Conservation (phyloP, 345 rosid genomes). For the Pseudoturritis turrita region DNA sequence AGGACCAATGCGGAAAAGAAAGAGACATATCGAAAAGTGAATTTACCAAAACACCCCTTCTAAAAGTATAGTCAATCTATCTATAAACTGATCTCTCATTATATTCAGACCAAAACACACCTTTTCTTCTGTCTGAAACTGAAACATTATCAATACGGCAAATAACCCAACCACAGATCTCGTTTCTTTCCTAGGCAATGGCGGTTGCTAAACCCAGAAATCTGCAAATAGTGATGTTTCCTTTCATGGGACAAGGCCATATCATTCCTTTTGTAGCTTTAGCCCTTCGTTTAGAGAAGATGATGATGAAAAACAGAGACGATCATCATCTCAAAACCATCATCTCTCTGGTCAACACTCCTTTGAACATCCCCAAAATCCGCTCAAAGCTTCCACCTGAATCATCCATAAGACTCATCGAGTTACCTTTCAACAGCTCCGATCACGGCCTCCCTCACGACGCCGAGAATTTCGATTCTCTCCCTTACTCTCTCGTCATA, state of each 20-base stretch:
- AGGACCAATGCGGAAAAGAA: too few species aligned
- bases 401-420: constrained; percentile 49
- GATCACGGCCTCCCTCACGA: constrained; percentile 64
- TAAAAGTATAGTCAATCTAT: too few species aligned
- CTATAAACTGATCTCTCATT: not conserved
- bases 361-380: constrained; percentile 48
- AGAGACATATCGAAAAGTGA: too few species aligned
- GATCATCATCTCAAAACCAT: not conserved
- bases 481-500: constrained; percentile 56
- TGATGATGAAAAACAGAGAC: constrained; percentile 1
- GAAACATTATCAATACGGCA: not conserved
- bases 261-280: constrained; percentile 68
- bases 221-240: constrained; percentile 51
- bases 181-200: not conserved
- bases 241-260: constrained; percentile 87
- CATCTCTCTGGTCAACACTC: constrained; percentile 57
- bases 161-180: not conserved
- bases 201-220: constrained; percentile 6
- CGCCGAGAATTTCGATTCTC: constrained; percentile 59
- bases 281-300: constrained; percentile 51
- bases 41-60: not conserved
- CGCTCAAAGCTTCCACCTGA: constrained; percentile 44
- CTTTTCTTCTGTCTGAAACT: constrained; percentile 1
- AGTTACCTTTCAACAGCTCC: constrained; percentile 59
- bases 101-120: not conserved